Percentiles rank a stretch among this genome's conserved stretches.
phyloP scores from a whole-genome alignment of 345 rosid species.

The Gossypium sturtianum region DNA sequence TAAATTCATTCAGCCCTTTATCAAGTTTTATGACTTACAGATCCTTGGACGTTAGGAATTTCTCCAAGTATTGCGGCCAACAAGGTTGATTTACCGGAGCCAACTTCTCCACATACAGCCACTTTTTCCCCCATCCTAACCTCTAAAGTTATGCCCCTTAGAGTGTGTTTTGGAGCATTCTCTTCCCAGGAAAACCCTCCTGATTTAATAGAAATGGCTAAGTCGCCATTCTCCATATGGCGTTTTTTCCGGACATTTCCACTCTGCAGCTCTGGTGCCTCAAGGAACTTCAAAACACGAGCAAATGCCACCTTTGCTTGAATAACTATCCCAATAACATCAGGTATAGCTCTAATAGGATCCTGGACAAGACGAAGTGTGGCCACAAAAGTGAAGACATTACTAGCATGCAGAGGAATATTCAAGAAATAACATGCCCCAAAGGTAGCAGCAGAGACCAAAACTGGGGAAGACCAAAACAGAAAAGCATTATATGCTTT shows the following conservation, averaged over 20 bases:
- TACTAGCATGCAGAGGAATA: constrained; percentile 71
- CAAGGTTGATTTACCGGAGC: constrained; percentile 93
- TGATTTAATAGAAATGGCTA: constrained; percentile 43
- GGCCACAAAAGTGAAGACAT: constrained; percentile 92
- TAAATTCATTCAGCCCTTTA: background rate
- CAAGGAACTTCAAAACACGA: constrained; percentile 69
- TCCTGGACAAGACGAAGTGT: constrained; percentile 89
- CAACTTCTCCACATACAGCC: constrained; percentile 95
- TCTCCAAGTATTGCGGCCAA: constrained; percentile 91
- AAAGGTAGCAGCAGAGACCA: constrained; percentile 86
- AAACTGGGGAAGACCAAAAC: constrained; percentile 86
- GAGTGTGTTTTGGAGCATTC: constrained; percentile 42
- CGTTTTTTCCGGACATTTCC: constrained; percentile 35
- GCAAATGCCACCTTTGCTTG: constrained; percentile 87
- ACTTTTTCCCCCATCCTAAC: constrained; percentile 63
- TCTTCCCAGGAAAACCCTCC: constrained; percentile 87
- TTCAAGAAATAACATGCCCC: constrained; percentile 73
- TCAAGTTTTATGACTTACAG: constrained; percentile 38
- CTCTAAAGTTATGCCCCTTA: constrained; percentile 54
- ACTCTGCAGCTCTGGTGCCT: constrained; percentile 82
- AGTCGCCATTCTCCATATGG: constrained; percentile 17
- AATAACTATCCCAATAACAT: constrained; percentile 75
- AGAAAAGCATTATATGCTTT: constrained; percentile 64
- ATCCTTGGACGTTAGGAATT: constrained; percentile 59
- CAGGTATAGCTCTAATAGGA: constrained; percentile 74